Evolutionary conservation across 495 filamentous ascomycete species (phyloP).

Genomic region (Amphirosellinia nigrospora): DNA sequence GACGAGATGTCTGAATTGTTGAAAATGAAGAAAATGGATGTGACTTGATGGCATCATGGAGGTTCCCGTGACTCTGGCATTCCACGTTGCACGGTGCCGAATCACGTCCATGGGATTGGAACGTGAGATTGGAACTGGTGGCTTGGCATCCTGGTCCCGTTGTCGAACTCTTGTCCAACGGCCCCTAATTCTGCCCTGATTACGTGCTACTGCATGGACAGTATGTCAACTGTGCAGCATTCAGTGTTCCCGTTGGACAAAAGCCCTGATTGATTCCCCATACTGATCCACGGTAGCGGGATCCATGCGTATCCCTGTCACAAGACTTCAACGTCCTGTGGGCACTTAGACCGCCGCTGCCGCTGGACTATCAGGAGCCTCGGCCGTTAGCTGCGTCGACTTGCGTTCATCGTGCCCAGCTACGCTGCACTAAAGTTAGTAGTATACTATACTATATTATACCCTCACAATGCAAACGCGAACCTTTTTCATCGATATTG

Average conservation of each 20-base stretch:
- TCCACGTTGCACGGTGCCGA: neutral
- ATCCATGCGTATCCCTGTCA: neutral
- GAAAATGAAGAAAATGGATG: constrained; percentile 12
- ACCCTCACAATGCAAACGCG: neutral
- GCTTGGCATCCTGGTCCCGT: neutral
- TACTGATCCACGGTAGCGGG: constrained; percentile 17
- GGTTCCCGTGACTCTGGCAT: neutral
- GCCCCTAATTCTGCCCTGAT: neutral
- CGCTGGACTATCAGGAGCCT: neutral
- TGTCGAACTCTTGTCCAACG: neutral
- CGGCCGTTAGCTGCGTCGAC: neutral
- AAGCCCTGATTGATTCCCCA: neutral
- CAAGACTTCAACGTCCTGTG: neutral
- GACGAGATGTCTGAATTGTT: neutral
- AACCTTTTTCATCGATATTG: neutral
- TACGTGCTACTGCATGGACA: constrained; percentile 3
- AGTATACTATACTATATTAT: neutral
- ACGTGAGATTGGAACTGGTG: constrained; percentile 2
- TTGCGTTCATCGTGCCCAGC: neutral
- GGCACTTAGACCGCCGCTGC: neutral
- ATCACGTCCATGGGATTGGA: constrained; percentile 8
- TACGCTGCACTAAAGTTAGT: neutral
- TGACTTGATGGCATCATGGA: neutral
- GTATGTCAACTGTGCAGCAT: constrained; percentile 15
- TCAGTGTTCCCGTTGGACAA: neutral